These are phyloP conservation scores for Phyllostachys edulis DNA, from an alignment of 176 grass and related monocot species.

Conservation along the genomic window DNA sequence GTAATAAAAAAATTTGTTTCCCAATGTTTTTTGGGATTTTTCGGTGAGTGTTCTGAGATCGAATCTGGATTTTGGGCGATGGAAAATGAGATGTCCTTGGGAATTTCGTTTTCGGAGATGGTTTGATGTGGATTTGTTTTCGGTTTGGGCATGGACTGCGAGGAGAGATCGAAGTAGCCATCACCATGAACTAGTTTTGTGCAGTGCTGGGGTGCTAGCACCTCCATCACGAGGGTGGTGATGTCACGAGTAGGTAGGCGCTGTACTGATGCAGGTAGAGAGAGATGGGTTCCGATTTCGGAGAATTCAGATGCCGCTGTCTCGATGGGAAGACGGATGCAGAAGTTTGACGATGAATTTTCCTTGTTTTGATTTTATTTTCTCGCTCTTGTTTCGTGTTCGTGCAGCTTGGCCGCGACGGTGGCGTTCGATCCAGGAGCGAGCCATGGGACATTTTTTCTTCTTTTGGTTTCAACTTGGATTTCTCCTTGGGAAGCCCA, in stretches of 20 bases:
- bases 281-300: background rate
- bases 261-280: background rate
- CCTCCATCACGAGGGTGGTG: background rate
- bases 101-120: background rate
- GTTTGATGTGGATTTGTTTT: background rate
- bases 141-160: background rate
- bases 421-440: background rate
- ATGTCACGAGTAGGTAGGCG: constrained; percentile 28
- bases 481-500: constrained; percentile 8
- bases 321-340: constrained; percentile 1
- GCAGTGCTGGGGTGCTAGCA: background rate
- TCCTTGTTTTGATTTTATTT: background rate
- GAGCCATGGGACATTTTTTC: background rate
- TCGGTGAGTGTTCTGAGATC: background rate
- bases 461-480: background rate
- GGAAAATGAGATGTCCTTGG: background rate
- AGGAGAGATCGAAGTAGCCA: background rate
- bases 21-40: background rate
- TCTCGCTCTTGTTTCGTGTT: background rate
- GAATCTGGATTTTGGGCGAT: background rate
- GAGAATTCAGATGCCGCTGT: background rate
- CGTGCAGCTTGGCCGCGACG: background rate
- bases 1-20: background rate
- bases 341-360: background rate
- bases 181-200: constrained; percentile 41